Base-by-base conservation (phyloP, 306 rosid genomes). In the Pueraria montana region DNA sequence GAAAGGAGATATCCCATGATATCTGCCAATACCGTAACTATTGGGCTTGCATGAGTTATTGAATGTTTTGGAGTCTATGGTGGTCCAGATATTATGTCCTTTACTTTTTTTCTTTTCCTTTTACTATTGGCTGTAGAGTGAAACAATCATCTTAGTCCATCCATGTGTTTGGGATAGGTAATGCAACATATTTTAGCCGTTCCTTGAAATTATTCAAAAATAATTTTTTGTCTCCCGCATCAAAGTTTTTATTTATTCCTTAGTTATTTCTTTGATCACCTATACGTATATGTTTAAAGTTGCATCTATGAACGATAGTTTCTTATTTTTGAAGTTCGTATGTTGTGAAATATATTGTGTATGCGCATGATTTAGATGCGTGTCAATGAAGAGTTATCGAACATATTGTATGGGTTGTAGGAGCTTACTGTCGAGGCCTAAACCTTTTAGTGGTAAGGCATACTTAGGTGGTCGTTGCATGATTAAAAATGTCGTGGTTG, bases 91-190 rank as follows among this genome's bases (percentile, higher is more conserved):
- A 63, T 72, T 74, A 82, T 85, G 89, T 90, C 83, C 1, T 59
- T 82, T 83, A 14, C 21, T 3, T 72, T 72, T 69, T 58, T 58
- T 4, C n/a, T 77, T 72, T 66, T 12, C 55, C 30, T 74, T 77
- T 79, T 84, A 77, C 76, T 75, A 80, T 83, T 87, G 80, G 85
- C 70, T 87, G 87, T 87, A 83, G 87, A 87, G 89, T 83, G 69
- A 86, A 80, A 68, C 84, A 83, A 66, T 83, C 82, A 72, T 86
- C 69, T 75, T 80, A 52, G 87, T 80, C 83, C 79, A 58, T 69
- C 85, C 81, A 80, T 80, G 85, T 87, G 83, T 80, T 86, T 87
- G 76, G 77, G 81, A 80, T 78, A 80, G 87, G 78, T 66, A 80
- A 80, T 84, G 89, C 82, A 80, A 87, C 81, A 80, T 87, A 84